A percentile compares a stretch with the other conserved stretches of the same genome.
These are phyloP conservation scores for Penicillium sp. DNA, from an alignment of 2,329 filamentous ascomycete genomes.

Conservation along the genomic window DNA sequence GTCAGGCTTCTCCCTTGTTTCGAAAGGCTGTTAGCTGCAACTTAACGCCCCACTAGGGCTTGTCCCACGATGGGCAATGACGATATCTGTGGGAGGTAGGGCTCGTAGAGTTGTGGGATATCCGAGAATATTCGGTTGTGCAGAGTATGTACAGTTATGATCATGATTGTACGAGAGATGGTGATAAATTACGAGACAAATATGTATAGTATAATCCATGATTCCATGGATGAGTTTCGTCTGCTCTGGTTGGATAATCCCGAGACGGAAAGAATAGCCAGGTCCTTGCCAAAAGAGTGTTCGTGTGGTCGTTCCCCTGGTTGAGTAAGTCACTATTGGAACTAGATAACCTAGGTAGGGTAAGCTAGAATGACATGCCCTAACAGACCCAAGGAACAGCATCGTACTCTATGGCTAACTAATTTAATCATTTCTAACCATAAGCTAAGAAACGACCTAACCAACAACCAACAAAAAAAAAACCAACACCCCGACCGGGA, in stretches of 20 bases:
- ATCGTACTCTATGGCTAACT: not conserved
- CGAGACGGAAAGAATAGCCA: not conserved
- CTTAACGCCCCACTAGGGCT: conserved; percentile 8
- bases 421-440: not conserved
- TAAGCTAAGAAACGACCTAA: not conserved
- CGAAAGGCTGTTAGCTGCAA: conserved; percentile 11
- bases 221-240: not conserved
- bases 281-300: not conserved
- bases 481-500: not conserved
- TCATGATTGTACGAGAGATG: not conserved
- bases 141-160: not conserved
- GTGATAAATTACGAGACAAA: not conserved
- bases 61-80: not conserved
- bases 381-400: not conserved
- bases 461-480: not conserved
- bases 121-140: not conserved
- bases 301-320: not conserved
- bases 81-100: not conserved
- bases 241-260: not conserved
- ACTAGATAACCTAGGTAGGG: too few relatives aligned
- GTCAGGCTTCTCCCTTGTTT: conserved; percentile 17
- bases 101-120: not conserved
- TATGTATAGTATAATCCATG: not conserved
- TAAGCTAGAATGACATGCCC: not conserved
- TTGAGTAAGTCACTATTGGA: not conserved